Evolutionary conservation across 768 basidiomycete genomes (phyloP).

Genomic region (Cystofilobasidium capitatum): DNA sequence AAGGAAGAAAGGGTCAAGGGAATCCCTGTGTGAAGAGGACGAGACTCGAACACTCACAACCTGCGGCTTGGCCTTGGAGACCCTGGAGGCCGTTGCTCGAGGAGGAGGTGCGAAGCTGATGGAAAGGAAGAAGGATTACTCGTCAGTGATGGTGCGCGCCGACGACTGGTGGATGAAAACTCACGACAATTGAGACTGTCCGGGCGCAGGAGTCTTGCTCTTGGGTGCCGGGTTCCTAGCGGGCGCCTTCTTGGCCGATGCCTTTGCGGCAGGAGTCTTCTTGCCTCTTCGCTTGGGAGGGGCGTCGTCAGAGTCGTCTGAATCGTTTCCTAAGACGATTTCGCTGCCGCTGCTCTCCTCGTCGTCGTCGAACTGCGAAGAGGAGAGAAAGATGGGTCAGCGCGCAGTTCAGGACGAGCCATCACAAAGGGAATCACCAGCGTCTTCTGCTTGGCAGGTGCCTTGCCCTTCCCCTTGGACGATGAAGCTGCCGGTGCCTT

Average conservation of each 20-base stretch:
- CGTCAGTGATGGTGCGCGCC: neutral
- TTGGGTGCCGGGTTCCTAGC: slow-evolving; percentile 33
- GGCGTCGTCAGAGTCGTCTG: slow-evolving; percentile 32
- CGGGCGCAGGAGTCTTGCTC: slow-evolving; percentile 19
- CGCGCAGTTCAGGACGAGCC: slow-evolving; percentile 35
- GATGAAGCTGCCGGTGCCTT: slow-evolving; percentile 35
- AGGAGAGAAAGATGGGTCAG: slow-evolving; percentile 45
- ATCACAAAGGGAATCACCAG: slow-evolving; percentile 38
- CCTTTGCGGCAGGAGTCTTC: neutral
- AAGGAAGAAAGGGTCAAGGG: neutral
- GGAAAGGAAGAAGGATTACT: neutral
- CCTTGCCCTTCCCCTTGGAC: slow-evolving; percentile 34
- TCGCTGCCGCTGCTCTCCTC: slow-evolving; percentile 23
- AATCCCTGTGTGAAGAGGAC: neutral
- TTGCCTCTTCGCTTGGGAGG: slow-evolving; percentile 11
- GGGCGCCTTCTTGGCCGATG: slow-evolving; percentile 36
- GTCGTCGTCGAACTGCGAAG: slow-evolving; percentile 70
- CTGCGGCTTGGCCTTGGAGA: neutral
- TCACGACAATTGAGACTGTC: neutral
- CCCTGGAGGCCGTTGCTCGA: neutral
- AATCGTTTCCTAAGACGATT: neutral
- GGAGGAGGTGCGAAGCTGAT: neutral
- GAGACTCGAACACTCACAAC: neutral
- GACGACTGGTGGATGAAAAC: neutral
- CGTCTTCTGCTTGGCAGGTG: slow-evolving; percentile 49